phyloP scores from a whole-genome alignment of 2,329 filamentous ascomycete genomes.

The Aotearoamyces nothofagi region DNA sequence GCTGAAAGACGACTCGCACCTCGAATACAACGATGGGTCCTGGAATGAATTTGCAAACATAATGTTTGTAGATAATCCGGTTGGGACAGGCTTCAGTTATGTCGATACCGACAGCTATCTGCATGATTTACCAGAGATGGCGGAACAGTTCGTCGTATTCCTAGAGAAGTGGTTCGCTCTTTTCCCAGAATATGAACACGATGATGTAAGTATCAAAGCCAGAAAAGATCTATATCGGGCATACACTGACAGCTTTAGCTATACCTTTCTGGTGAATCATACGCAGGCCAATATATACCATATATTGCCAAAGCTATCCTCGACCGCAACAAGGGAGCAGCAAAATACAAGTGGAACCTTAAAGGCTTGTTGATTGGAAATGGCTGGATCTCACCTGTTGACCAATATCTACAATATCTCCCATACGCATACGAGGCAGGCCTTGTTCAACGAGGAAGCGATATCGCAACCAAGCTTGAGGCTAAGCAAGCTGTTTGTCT shows the following conservation, averaged over 20 bases:
- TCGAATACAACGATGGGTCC: slow-evolving; percentile 79
- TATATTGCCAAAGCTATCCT: slow-evolving; percentile 90
- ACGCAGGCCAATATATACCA: slow-evolving; percentile 91
- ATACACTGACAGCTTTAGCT: slow-evolving; percentile 38
- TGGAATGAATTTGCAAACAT: slow-evolving; percentile 98
- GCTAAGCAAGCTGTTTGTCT: slow-evolving; percentile 54
- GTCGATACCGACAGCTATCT: slow-evolving; percentile 81
- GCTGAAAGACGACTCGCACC: slow-evolving; percentile 51
- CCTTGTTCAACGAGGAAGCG: slow-evolving; percentile 52
- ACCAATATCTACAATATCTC: slow-evolving; percentile 84
- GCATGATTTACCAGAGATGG: slow-evolving; percentile 77
- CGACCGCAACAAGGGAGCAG: slow-evolving; percentile 59
- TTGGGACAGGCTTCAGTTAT: slow-evolving; percentile 93
- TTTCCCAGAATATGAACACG: slow-evolving; percentile 81
- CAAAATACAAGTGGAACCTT: slow-evolving; percentile 53
- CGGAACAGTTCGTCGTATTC: slow-evolving; percentile 73
- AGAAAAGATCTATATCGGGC: not conserved
- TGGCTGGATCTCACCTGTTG: slow-evolving; percentile 83
- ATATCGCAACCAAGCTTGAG: slow-evolving; percentile 50
- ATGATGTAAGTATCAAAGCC: slow-evolving; percentile 57
- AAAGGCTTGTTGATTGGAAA: slow-evolving; percentile 87
- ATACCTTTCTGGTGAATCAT: slow-evolving; percentile 92
- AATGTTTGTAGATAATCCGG: slow-evolving; percentile 92
- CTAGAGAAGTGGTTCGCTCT: slow-evolving; percentile 81
- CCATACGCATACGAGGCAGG: slow-evolving; percentile 65